A percentile compares a stretch with the other conserved stretches of the same genome.
These are phyloP conservation scores for Apophysomyces trapeziformis DNA, from an alignment of 371 early-diverging fungal genomes.

Conservation along the genomic window DNA sequence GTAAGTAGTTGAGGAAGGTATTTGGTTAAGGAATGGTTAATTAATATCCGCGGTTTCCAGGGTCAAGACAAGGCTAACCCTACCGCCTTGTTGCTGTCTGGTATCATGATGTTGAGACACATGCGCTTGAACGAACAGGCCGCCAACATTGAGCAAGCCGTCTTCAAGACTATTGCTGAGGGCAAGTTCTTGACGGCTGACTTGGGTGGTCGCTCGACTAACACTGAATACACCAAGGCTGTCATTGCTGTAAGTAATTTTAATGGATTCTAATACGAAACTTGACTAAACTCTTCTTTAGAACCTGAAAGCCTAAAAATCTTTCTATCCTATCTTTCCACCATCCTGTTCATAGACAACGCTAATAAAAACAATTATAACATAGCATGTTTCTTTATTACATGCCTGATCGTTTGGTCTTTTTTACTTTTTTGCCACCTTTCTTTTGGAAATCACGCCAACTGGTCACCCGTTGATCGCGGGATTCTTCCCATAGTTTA, in stretches of 20 bases:
- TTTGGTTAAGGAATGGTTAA: neutral
- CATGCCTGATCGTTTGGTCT: constrained; percentile 34
- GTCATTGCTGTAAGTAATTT: constrained; percentile 65
- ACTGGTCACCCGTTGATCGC: constrained; percentile 71
- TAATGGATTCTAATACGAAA: neutral
- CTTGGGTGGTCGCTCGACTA: constrained; percentile 92
- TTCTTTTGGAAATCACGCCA: constrained; percentile 73
- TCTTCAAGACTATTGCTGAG: constrained; percentile 93
- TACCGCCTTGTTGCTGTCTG: constrained; percentile 92
- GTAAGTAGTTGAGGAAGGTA: constrained; percentile 35
- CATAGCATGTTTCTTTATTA: constrained; percentile 17
- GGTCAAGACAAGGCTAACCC: constrained; percentile 85
- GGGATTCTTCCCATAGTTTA: constrained; percentile 72
- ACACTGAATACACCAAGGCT: constrained; percentile 90
- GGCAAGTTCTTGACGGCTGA: constrained; percentile 92
- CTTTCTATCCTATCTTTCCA: neutral
- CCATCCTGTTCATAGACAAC: constrained; percentile 7
- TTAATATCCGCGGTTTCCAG: constrained; percentile 17
- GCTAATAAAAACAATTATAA: constrained; percentile 11
- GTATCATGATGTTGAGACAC: constrained; percentile 97
- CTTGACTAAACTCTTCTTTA: neutral
- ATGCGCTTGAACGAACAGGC: constrained; percentile 86
- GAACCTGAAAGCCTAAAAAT: constrained; percentile 21
- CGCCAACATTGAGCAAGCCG: constrained; percentile 86
- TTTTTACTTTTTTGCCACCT: constrained; percentile 65